Base-by-base conservation (phyloP, 768 basidiomycete species). In the Auricularia auricula-judae region DNA sequence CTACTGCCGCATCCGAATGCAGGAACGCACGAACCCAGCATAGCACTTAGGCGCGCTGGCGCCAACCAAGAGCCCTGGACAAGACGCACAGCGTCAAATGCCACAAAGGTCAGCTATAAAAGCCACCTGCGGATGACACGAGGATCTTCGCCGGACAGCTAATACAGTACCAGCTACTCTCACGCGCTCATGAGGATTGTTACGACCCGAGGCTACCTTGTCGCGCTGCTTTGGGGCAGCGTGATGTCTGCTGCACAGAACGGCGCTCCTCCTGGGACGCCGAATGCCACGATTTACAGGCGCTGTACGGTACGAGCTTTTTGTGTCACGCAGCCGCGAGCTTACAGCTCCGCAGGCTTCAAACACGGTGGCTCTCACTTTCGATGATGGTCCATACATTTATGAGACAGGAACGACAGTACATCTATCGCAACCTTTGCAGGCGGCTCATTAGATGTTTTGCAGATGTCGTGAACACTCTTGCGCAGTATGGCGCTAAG, bases 401-500 rank as follows among this genome's bases (percentile, higher is more conserved):
- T 71, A 67, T 63, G 67, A 70, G 53, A 29, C 36, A 56, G 34
- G 67, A 67, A 3, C 29, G 64, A 21, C 23, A 44, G 29, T 29
- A 29, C 29, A 29, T 29, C 29, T 29, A 29, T 29, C 36, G 44
- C 61, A 33, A 44, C 36, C 8, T 29, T 14, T 4, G 36, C 18
- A 4, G 7, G 62, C 42, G n/a, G 16, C 14, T 16, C 47, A 34
- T 16, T n/a, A 16, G 21, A 36, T 62, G 12, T 43, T 29, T 62
- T 21, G 54, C 47, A 33, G 59, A 65, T 51, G 61, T 70, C 44
- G 35, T 60, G 42, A 47, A 65, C n/a, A 66, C 61, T 2, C 66
- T 68, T 29, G 61, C 63, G 29, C 36, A 63, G n/a, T 36, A 61
- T 4, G 75, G 75, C 29, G 77, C 72, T 21, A 78, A 77, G 66